Percentiles rank a stretch among this genome's conserved stretches.
Conservation (phyloP, 2,329 filamentous ascomycete species). For the Akanthomyces lecanii region DNA sequence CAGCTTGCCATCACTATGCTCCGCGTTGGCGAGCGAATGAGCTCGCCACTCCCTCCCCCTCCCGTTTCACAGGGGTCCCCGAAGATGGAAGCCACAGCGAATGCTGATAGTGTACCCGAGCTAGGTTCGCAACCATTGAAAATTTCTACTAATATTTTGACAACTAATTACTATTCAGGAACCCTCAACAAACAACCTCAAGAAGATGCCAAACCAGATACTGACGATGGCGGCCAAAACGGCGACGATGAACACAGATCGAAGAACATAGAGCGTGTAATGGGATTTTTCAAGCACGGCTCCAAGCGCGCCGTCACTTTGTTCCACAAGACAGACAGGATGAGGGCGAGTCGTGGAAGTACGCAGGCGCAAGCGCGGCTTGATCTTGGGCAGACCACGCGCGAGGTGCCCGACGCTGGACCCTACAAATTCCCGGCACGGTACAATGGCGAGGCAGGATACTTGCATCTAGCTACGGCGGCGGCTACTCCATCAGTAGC, state of each 20-base stretch:
- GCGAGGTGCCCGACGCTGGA: slow-evolving; percentile 47
- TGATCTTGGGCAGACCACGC: slow-evolving; percentile 55
- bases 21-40: slow-evolving; percentile 75
- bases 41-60: slow-evolving; percentile 66
- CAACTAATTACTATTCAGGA: not conserved
- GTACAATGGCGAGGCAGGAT: slow-evolving; percentile 64
- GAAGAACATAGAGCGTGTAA: slow-evolving; percentile 20
- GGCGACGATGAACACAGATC: slow-evolving; percentile 47
- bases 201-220: not conserved
- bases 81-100: slow-evolving; percentile 42
- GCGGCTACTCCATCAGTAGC: not conserved
- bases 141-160: not conserved
- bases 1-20: slow-evolving; percentile 80
- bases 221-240: not conserved
- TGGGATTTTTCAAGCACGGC: slow-evolving; percentile 1
- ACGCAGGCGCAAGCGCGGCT: slow-evolving; percentile 65
- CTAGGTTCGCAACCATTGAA: not conserved
- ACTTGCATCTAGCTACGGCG: not conserved
- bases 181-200: not conserved
- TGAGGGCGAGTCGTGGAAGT: slow-evolving; percentile 47
- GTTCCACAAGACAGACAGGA: slow-evolving; percentile 60
- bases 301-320: slow-evolving; percentile 52
- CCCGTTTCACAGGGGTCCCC: slow-evolving; percentile 34
- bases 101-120: slow-evolving; percentile 13
- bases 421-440: slow-evolving; percentile 72